phyloP scores from a whole-genome alignment of 1,139 yeast genomes.

The Taphrina populina region DNA sequence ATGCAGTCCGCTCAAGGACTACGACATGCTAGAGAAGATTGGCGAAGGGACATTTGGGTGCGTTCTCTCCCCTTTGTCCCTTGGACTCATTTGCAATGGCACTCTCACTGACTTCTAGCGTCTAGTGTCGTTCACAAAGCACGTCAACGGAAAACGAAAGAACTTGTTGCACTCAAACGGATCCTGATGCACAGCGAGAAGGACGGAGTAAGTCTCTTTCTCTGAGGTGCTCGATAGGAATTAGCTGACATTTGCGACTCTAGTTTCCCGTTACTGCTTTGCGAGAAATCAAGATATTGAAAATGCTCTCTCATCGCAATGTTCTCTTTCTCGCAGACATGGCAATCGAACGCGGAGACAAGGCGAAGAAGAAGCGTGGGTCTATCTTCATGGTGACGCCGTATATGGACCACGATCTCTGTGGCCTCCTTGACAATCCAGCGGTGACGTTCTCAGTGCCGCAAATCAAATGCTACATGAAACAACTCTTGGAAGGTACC shows the following conservation, averaged over 20 bases:
- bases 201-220: conserved; percentile 55
- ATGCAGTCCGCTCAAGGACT: conserved; percentile 44
- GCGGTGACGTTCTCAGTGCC: conserved; percentile 58
- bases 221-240: no score
- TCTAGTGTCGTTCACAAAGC: conserved; percentile 69
- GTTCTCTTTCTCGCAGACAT: conserved; percentile 78
- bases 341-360: conserved; percentile 60
- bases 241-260: no score
- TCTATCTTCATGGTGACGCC: conserved; percentile 84
- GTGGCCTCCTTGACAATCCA: conserved; percentile 88
- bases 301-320: conserved; percentile 66
- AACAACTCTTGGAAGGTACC: conserved; percentile 74
- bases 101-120: no score
- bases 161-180: conserved; percentile 80
- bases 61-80: no score
- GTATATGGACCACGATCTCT: conserved; percentile 88
- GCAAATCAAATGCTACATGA: conserved; percentile 81
- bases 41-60: conserved; percentile 91
- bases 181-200: conserved; percentile 77
- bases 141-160: conserved; percentile 50
- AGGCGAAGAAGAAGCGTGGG: conserved; percentile 43
- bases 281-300: conserved; percentile 83
- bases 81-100: not conserved
- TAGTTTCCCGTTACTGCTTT: conserved; percentile 91
- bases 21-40: conserved; percentile 61